Evolutionary conservation across 352 stramenopile genomes (phyloP), one percentile per base, ranked within the genome.

Genomic region (Globisporangium spinosum): DNA sequence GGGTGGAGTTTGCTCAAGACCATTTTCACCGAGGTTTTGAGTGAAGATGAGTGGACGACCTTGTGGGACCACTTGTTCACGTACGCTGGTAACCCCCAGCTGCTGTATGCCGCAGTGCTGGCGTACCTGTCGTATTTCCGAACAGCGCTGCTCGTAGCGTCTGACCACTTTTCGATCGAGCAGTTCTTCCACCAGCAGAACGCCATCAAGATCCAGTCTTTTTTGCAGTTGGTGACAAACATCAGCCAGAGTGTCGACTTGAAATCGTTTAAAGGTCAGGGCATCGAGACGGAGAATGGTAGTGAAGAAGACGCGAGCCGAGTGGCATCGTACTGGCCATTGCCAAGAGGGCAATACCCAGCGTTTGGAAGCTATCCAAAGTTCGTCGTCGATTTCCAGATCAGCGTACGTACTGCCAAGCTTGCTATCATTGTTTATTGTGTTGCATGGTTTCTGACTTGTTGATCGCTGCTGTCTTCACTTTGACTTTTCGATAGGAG

Each of bases 21-120:
- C 15, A 77, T 95, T 53, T 97, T 98, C 68, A 96, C 85, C 0
- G 91, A 98, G 74, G 91, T 97, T 1, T 67, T 98, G 47, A 88
- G 72, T 55, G 83, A 94, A 65, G 77, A 90, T 49, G 87, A 97
- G 64, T 98, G 91, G 91, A 77, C 97, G 54, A 79, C 76, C 47
- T 69, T 98, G 20, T 97, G 89, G 87, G 93, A 98, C 60, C 77
- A 96, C 65, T 57, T 98, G 1, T 80, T 98, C 29, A 89, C 91
- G 17, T 80, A 77, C 29, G 73, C 80, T 7, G 74, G 95, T 20
- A 83, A 84, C 7, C 85, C 93, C 22, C 75, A 83, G 38, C 63
- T 91, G 6, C 68, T 91, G 40, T 85, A 78, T 56, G 76, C 87
- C 4, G 88, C 80, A 35, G 85, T 93, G 20, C 53, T 95, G 62